Evolutionary conservation across 768 basidiomycete species (phyloP).

Genomic region (Trametes coccinea): DNA sequence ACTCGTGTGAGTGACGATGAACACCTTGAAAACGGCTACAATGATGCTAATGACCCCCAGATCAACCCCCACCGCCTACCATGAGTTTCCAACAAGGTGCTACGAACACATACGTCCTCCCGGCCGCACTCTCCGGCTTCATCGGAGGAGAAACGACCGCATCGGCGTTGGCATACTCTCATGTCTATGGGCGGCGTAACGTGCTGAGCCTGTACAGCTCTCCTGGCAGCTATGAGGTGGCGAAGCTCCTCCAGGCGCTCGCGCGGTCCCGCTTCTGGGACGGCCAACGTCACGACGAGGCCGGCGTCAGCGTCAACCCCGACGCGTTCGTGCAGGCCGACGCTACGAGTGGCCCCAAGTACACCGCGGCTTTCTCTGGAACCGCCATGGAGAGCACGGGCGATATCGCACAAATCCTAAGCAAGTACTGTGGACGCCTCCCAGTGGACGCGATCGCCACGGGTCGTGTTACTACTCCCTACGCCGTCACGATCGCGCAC

Average conservation of each 20-base stretch:
- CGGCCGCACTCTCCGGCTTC: constrained; percentile 1
- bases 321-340: not conserved
- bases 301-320: constrained; percentile 5
- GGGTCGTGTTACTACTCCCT: constrained; percentile 15
- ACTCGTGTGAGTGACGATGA: no score
- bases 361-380: constrained; percentile 10
- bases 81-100: not conserved
- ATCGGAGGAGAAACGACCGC: constrained; percentile 6
- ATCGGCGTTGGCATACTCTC: not conserved
- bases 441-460: not conserved
- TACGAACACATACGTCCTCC: not conserved
- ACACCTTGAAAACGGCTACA: no score
- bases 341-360: constrained; percentile 4
- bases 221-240: constrained; percentile 12
- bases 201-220: constrained; percentile 6
- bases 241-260: not conserved
- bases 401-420: not conserved
- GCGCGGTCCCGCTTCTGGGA: constrained; percentile 10
- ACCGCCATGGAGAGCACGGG: not conserved
- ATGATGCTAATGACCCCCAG: not conserved
- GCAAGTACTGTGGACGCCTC: not conserved
- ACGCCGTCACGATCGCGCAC: constrained; percentile 12
- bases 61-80: not conserved
- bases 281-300: constrained; percentile 5
- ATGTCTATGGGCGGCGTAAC: constrained; percentile 4